These are phyloP conservation scores for Boletus huronensis DNA, from an alignment of 768 basidiomycete genomes.

Conservation along the genomic window DNA sequence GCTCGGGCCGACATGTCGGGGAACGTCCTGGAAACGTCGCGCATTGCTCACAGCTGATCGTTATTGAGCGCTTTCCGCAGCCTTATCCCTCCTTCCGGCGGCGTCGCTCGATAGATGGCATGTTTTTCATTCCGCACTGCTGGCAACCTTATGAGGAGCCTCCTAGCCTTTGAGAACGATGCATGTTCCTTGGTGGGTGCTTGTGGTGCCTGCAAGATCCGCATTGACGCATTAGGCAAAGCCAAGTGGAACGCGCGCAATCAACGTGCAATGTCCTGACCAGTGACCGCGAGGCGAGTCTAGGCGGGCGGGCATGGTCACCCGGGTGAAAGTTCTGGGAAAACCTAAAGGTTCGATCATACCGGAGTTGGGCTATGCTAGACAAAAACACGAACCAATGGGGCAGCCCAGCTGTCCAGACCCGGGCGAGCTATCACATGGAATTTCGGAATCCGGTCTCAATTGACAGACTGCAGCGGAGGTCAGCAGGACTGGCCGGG, in stretches of 20 bases:
- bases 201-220: conserved; percentile 19
- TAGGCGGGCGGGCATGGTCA: conserved; percentile 9
- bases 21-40: neutral
- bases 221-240: neutral
- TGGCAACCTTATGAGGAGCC: neutral
- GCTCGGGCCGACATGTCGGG: neutral
- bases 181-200: neutral
- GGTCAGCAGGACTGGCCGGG: conserved; percentile 16
- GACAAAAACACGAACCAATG: conserved; percentile 9
- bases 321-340: conserved; percentile 17
- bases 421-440: conserved; percentile 6
- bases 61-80: neutral
- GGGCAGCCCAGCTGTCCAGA: conserved; percentile 6
- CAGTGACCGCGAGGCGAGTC: neutral
- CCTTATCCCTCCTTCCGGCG: conserved; percentile 14
- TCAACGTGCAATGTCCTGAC: conserved; percentile 3
- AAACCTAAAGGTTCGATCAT: conserved; percentile 27
- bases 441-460: conserved; percentile 16
- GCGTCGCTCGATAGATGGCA: conserved; percentile 9
- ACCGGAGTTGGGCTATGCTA: conserved; percentile 31
- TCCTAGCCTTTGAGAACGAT: neutral
- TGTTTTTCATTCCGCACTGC: neutral
- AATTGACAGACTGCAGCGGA: conserved; percentile 13
- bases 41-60: conserved; percentile 7
- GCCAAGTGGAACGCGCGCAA: neutral